Conservation (phyloP, 441 rosid genomes). For the Bruguiera hainesii region DNA sequence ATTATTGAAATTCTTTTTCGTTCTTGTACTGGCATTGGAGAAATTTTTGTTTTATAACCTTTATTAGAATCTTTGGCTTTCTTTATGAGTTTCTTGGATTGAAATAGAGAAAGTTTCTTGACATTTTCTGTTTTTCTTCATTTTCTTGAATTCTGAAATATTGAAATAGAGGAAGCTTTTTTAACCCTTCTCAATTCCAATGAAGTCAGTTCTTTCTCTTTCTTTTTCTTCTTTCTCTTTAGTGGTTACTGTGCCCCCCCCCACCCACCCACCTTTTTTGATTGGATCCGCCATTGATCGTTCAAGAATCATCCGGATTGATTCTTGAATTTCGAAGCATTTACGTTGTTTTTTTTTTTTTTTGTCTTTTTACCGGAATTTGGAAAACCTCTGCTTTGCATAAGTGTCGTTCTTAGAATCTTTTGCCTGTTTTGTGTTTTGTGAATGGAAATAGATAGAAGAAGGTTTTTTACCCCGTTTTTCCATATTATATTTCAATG, state of each 20-base stretch:
- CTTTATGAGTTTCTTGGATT: neutral
- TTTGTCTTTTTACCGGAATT: neutral
- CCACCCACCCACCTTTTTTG: too few relatives aligned
- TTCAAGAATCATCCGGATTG: neutral
- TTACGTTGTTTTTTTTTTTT: neutral
- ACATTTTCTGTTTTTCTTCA: neutral
- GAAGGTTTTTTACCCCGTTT: neutral
- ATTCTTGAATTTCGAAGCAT: neutral
- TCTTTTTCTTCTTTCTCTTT: neutral
- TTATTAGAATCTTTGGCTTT: neutral
- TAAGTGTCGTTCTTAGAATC: neutral
- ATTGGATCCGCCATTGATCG: constrained; percentile 8
- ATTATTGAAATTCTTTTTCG: neutral
- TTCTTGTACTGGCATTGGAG: neutral
- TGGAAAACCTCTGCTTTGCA: neutral
- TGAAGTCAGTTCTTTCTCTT: neutral
- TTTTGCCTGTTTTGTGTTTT: neutral
- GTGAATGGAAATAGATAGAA: neutral
- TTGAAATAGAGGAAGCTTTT: neutral
- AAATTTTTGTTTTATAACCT: neutral
- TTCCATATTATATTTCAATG: neutral
- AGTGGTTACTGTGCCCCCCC: neutral
- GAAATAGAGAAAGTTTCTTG: neutral
- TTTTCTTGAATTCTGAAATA: neutral
- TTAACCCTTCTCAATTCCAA: neutral